phyloP scores from a whole-genome alignment of 2,329 filamentous ascomycete genomes.

The Paraphoma chrysanthemicola region DNA sequence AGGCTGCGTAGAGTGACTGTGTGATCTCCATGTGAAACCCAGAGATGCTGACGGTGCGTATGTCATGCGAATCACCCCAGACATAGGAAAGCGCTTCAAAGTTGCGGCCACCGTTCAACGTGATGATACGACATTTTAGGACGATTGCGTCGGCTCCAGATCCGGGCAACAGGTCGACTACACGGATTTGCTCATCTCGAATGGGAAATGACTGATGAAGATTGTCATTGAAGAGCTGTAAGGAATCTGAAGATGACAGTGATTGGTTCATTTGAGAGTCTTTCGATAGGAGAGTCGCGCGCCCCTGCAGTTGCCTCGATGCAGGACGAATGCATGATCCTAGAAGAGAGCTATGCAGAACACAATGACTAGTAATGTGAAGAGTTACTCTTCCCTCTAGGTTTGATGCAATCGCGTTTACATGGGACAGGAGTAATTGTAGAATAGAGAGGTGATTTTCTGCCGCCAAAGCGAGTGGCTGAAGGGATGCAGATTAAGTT shows the following conservation, averaged over 20 bases:
- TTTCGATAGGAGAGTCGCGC: no score
- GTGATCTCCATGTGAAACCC: conserved; percentile 1
- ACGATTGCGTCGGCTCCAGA: neutral
- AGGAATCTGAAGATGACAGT: neutral
- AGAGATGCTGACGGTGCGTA: neutral
- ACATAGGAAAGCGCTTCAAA: conserved; percentile 10
- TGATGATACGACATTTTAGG: conserved; percentile 5
- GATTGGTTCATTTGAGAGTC: neutral
- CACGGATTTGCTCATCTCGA: conserved; percentile 1
- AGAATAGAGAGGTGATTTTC: no score
- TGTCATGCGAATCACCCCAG: neutral
- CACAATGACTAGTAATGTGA: no score
- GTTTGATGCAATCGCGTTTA: no score
- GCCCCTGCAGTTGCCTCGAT: no score
- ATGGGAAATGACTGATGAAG: conserved; percentile 5
- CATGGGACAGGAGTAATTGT: no score
- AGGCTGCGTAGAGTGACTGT: conserved; percentile 3
- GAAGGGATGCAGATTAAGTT: no score
- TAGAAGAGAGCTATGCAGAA: no score
- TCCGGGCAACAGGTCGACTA: conserved; percentile 3
- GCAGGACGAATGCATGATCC: no score
- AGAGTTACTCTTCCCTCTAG: no score
- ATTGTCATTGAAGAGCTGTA: neutral
- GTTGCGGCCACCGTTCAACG: neutral
- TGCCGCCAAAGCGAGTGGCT: no score